Evolutionary conservation across 2,329 filamentous ascomycete genomes (phyloP).

Genomic region (Alternaria sp.): DNA sequence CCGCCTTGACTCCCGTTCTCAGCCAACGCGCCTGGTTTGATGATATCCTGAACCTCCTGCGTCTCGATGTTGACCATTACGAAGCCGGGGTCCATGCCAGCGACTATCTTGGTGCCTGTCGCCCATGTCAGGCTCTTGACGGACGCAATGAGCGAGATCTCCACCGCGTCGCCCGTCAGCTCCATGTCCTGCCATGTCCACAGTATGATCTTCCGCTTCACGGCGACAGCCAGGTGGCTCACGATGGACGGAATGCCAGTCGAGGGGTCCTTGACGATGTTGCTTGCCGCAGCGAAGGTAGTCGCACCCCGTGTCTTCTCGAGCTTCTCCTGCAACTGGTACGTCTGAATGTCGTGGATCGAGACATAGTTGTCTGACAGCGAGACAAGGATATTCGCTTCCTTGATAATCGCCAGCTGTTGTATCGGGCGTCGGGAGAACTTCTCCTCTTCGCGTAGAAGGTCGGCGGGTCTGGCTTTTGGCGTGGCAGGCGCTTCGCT

Average conservation of each 20-base stretch:
- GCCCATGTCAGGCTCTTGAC: constrained; percentile 93
- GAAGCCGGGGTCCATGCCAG: constrained; percentile 90
- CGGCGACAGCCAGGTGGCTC: constrained; percentile 86
- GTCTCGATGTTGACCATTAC: constrained; percentile 83
- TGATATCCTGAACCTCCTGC: constrained; percentile 77
- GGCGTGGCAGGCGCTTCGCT: constrained; percentile 48
- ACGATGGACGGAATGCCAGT: constrained; percentile 94
- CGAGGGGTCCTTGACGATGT: constrained; percentile 86
- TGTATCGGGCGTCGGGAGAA: constrained; percentile 91
- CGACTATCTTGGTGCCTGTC: constrained; percentile 82
- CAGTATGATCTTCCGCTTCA: constrained; percentile 85
- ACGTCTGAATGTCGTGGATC: constrained; percentile 86
- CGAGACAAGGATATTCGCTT: constrained; percentile 88
- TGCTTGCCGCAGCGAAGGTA: constrained; percentile 91
- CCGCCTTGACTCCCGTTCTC: constrained; percentile 69
- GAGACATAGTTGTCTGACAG: constrained; percentile 89
- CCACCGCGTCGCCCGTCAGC: constrained; percentile 72
- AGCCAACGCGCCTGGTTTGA: constrained; percentile 74
- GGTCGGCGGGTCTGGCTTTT: constrained; percentile 67
- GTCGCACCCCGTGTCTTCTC: constrained; percentile 85
- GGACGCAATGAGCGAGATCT: constrained; percentile 80
- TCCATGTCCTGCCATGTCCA: constrained; percentile 99
- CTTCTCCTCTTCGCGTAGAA: constrained; percentile 90
- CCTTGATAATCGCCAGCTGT: constrained; percentile 94
- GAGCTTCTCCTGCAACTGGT: constrained; percentile 80